These are phyloP conservation scores for Rhazya stricta DNA, from an alignment of 257 asterid genomes.

Conservation along the genomic window DNA sequence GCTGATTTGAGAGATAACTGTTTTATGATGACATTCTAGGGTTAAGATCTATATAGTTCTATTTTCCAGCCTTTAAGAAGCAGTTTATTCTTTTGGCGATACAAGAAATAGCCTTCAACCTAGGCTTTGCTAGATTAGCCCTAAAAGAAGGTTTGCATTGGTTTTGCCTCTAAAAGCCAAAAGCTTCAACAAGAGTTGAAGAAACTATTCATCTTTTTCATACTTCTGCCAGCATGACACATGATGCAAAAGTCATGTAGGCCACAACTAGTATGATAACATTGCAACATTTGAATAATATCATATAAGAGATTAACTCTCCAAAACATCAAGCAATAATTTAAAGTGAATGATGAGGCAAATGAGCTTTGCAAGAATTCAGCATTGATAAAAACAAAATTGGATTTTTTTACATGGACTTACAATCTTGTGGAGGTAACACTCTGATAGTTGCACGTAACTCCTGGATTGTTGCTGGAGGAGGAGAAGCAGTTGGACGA, in stretches of 20 bases:
- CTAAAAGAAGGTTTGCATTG: not conserved
- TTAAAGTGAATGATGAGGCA: not conserved
- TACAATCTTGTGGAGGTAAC: constrained; percentile 91
- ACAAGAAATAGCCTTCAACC: not conserved
- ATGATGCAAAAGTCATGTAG: not conserved
- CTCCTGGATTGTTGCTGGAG: constrained; percentile 81
- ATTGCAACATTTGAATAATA: not conserved
- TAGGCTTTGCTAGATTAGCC: not conserved
- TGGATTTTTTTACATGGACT: constrained; percentile 24
- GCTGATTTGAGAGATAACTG: not conserved
- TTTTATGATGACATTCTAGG: not conserved
- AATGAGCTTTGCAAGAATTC: not conserved
- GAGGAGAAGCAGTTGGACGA: constrained; percentile 92
- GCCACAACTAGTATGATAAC: not conserved
- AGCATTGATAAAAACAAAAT: constrained; percentile 7
- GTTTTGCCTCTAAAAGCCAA: not conserved
- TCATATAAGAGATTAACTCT: not conserved
- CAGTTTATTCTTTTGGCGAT: not conserved
- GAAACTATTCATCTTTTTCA: not conserved
- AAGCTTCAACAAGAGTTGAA: not conserved
- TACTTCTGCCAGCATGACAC: not conserved
- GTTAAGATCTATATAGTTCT: not conserved
- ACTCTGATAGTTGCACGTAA: constrained; percentile 82
- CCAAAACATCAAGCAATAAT: not conserved
- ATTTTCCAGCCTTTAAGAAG: not conserved